Conservation (phyloP, 2,329 filamentous ascomycete genomes). For the Aspergillus neoniger region DNA sequence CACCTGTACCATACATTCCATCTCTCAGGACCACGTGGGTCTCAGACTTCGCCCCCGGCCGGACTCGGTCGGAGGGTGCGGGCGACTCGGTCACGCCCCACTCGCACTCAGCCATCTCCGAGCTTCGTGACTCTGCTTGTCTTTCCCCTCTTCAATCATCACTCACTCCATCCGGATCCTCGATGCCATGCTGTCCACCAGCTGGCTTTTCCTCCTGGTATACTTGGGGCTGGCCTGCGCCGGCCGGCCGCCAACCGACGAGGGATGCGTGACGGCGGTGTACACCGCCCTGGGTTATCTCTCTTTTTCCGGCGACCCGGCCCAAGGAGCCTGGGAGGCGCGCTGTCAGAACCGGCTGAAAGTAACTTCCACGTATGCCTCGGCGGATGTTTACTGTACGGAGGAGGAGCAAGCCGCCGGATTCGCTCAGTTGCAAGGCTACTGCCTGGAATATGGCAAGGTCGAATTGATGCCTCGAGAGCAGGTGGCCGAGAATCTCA, state of each 20-base stretch:
- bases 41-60: not conserved
- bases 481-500: slow-evolving; percentile 34
- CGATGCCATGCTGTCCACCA: slow-evolving; percentile 22
- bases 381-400: slow-evolving; percentile 35
- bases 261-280: slow-evolving; percentile 37
- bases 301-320: slow-evolving; percentile 28
- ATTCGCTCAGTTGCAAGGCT: slow-evolving; percentile 22
- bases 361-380: slow-evolving; percentile 41
- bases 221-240: slow-evolving; percentile 11
- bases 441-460: slow-evolving; percentile 29
- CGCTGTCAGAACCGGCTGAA: slow-evolving; percentile 36
- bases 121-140: not conserved
- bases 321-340: slow-evolving; percentile 24
- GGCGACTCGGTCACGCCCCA: slow-evolving; percentile 9
- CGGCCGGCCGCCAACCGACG: slow-evolving; percentile 21
- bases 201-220: slow-evolving; percentile 21
- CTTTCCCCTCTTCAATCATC: not conserved
- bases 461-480: slow-evolving; percentile 31
- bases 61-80: not conserved
- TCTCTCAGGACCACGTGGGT: not conserved
- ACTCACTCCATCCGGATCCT: not conserved
- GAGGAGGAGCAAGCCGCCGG: slow-evolving; percentile 27
- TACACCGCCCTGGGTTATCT: slow-evolving; percentile 36
- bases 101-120: not conserved
- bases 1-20: not conserved